Evolutionary conservation across 768 basidiomycete genomes (phyloP), one percentile per base, ranked within the genome.

Genomic region (Lactifluus rugatus): DNA sequence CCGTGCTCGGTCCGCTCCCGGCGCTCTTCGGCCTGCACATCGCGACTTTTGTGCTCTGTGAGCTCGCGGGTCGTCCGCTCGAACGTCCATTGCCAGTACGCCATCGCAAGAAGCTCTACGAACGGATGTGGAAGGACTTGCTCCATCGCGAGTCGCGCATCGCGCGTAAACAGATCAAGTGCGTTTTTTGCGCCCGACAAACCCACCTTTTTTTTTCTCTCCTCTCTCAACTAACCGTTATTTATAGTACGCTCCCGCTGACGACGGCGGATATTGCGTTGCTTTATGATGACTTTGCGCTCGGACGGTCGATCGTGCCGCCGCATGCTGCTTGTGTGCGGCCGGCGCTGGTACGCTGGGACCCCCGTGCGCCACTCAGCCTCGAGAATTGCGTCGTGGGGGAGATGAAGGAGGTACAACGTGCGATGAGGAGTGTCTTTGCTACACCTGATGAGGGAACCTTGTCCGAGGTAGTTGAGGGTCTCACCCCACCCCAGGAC

Each of bases 1-100:
- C 95, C 28, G 95, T 97, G 5, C 77, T 97, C 3, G 92, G 88
- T 8, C 89, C 93, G 0, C 72, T 96, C 8, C 94, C 93, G 0
- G 81, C 88, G 2, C 83, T 95, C 57, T 98, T 99, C 68, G 96
- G 94, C 16, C 78, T 98, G 60, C 80, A 95, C 64, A 85, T 87
- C 39, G 89, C 90, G 19, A 90, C 91, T 0, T 97, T 90, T 67
- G 82, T 99, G 57, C 73, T 94, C 6, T 90, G 89, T 69, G 86
- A 86, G 56, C 73, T 97, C 51, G 90, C 93, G 1, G 87, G 81
- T 5, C 90, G 89, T 66, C 87, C 90, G 0, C 85, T 96, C 52
- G 69, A 73, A 45, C 89, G 94, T 63, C 90, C 93, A 2, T 74
- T 95, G 2, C 84, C 93, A 6, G 83, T 93, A 64, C 94, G 93